Evolutionary conservation across 495 filamentous ascomycete species (phyloP), one percentile per base, ranked within the genome.

Genomic region (Trichocladium uniseriatum): DNA sequence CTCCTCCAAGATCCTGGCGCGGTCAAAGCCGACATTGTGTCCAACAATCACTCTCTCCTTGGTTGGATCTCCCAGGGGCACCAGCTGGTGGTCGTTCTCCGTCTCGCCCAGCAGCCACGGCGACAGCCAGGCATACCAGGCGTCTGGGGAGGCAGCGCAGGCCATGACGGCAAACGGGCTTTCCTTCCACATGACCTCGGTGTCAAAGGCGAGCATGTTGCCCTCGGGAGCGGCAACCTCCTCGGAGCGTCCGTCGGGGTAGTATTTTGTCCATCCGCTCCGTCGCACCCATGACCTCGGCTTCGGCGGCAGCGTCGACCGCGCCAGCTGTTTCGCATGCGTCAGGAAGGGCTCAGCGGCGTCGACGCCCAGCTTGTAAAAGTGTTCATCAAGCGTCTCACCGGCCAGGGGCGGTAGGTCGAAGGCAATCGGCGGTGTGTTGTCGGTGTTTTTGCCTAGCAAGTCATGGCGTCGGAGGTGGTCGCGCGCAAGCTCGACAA

Each of bases 71-170:
- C 92, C 92, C 24, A 99, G 63, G 0, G 92, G 89, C 38, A 99
- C 79, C 29, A 99, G 67, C 43, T 99, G 92, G 32, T 77, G 70
- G 55, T 86, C 73, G 20, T 76, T 78, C n/a, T 85, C 73, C 5
- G 82, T 80, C 67, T 95, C 87, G 15, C 80, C 87, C 7, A 99
- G 65, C 19, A 99, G 70, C 92, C 92, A 99, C 0, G 92, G 92
- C 18, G 90, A 96, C 43, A 99, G 65, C 92, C 92, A 99, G 2
- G 85, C 86, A 69, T 97, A 99, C 92, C 92, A 99, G 19, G 86
- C 80, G 13, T 80, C 87, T 10, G 86, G 81, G 52, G 86, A 86
- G 41, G 81, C 85, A 9, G 92, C 92, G 54, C 89, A 96, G 31
- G 92, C 92, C 92, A 99, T 97, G 35, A 94, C 86, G 6, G 92